Evolutionary conservation across 352 stramenopile genomes (phyloP), one percentile per base, ranked within the genome.

Genomic region (Phytophthora brassicae): DNA sequence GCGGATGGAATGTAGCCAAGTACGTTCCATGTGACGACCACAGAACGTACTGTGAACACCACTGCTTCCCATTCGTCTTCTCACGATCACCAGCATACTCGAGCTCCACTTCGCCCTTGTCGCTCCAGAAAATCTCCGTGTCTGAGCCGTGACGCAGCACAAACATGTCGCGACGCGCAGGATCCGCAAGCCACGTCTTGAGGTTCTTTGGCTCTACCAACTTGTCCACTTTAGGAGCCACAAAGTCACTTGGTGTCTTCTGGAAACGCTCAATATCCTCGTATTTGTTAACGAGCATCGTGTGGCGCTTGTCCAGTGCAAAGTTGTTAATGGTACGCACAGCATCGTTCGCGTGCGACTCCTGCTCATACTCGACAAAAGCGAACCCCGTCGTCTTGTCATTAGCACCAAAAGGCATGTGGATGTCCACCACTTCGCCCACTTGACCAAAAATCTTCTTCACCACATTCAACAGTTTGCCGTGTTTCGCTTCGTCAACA

Each of bases 11-110:
- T n/a, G 97, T 99, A 19, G 95, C 92, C 43, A 99, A 80, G 75
- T 99, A 99, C 54, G 84, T 97, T 52, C 97, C 97, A 47, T 98
- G 90, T 6, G 97, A 96, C 52, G 86, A 98, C 97, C 97, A 99
- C 66, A 98, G 79, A 48, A 98, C 93, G 72, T 99, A 99, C 70
- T 98, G 94, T 66, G 98, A 97, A 79, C 97, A 99, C 97, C 97
- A 99, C 69, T 94, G 80, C 67, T 98, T 97, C 44, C 96, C 96
- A 31, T 93, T 95, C 64, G 77, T 77, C 79, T 99, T 99, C 73
- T 99, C 97, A 13, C 96, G 86, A 54, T 89, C 87, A 17, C 97
- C 97, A 60, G 95, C 96, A 56, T 99, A 99, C 56, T 98, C 95
- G 6, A 99, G 74, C 45, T 93, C 75, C 39, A 84, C 44, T 43